These are phyloP conservation scores for Xylaria telfairii DNA, from an alignment of 495 filamentous ascomycete species.

Conservation along the genomic window DNA sequence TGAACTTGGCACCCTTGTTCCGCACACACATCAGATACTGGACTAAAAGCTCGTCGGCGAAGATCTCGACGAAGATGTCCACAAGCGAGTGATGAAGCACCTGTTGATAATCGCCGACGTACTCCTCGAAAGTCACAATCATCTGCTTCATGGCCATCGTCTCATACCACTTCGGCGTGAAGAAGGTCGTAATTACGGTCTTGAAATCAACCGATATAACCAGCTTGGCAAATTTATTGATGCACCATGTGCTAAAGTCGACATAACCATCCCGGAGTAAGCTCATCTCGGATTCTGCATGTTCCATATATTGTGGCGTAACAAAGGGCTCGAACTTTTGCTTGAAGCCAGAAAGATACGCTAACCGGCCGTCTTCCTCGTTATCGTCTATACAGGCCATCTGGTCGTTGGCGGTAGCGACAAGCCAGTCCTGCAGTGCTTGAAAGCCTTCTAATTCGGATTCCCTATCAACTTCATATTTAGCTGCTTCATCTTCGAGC, in stretches of 20 bases:
- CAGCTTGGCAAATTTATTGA: conserved; percentile 79
- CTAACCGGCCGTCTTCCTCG: conserved; percentile 69
- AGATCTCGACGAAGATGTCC: conserved; percentile 88
- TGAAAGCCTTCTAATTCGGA: conserved; percentile 79
- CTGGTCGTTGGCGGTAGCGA: conserved; percentile 98
- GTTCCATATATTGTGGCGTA: conserved; percentile 77
- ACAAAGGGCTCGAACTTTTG: conserved; percentile 79
- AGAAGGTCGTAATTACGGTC: conserved; percentile 82
- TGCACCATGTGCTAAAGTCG: conserved; percentile 88
- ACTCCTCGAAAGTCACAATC: conserved; percentile 91
- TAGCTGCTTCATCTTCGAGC: conserved; percentile 82
- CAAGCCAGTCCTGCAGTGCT: conserved; percentile 86
- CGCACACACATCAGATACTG: conserved; percentile 84
- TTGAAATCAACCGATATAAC: conserved; percentile 89
- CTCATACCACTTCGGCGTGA: conserved; percentile 86
- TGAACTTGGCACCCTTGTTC: conserved; percentile 91
- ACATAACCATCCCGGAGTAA: conserved; percentile 87
- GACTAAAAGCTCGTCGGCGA: conserved; percentile 86
- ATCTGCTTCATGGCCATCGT: conserved; percentile 85
- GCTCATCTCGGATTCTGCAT: conserved; percentile 72
- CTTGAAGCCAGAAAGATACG: conserved; percentile 82
- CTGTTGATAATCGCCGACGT: conserved; percentile 80
- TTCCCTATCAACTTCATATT: conserved; percentile 63
- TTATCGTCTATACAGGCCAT: conserved; percentile 95
- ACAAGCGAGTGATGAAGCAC: conserved; percentile 84